phyloP scores from a whole-genome alignment of 2,329 filamentous ascomycete genomes.

The Sclerotinia minor region DNA sequence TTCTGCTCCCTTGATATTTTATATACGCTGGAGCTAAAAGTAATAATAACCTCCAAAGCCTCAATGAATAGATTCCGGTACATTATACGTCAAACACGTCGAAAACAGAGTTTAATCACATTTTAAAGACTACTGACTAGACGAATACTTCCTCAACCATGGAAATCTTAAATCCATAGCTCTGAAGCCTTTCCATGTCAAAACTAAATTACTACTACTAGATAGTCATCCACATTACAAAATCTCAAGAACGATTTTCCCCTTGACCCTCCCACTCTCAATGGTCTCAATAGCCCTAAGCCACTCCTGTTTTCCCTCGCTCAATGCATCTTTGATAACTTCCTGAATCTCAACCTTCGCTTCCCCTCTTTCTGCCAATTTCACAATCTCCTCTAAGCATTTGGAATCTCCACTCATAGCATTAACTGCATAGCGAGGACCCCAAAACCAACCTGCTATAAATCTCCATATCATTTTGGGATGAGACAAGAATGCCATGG shows the following conservation, averaged over 20 bases:
- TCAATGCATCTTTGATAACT: conserved; percentile 25
- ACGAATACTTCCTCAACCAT: too few species aligned
- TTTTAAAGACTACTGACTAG: too few species aligned
- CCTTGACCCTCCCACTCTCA: conserved; percentile 25
- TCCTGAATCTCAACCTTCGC: conserved; percentile 27
- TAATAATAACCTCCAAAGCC: too few species aligned
- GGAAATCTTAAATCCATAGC: too few species aligned
- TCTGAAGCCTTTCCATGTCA: too few species aligned
- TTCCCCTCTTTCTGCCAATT: conserved; percentile 26
- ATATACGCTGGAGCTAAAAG: too few species aligned
- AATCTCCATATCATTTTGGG: conserved; percentile 36
- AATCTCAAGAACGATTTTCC: conserved; percentile 29
- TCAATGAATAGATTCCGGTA: too few species aligned
- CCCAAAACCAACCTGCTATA: conserved; percentile 38
- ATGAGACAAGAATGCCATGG: conserved; percentile 37
- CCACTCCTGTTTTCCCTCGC: conserved; percentile 24
- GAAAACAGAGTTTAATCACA: too few species aligned
- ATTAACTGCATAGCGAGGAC: conserved; percentile 38
- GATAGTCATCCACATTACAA: background rate
- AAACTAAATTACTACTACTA: too few species aligned
- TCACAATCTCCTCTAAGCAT: conserved; percentile 24
- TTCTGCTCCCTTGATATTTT: too few species aligned
- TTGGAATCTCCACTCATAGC: conserved; percentile 23
- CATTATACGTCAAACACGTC: too few species aligned
- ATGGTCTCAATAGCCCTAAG: conserved; percentile 25